These are phyloP conservation scores for Acanthamoeba sp. DNA, from an alignment of 208 protist species.

Conservation along the genomic window DNA sequence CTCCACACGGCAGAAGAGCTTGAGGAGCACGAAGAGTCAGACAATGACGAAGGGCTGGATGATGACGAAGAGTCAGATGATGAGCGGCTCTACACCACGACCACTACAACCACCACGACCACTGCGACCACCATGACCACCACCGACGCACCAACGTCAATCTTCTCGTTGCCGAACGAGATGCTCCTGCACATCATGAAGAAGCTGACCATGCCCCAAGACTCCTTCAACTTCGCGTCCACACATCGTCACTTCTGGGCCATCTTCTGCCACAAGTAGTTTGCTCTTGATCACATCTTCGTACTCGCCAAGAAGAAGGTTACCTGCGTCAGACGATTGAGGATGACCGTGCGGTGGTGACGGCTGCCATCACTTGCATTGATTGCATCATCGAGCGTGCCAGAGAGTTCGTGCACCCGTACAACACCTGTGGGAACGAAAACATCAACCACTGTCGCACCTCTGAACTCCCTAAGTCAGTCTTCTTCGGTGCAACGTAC, in stretches of 20 bases:
- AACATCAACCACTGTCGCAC: neutral
- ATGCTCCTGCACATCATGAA: conserved; percentile 17
- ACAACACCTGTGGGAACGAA: conserved; percentile 14
- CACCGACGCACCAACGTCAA: neutral
- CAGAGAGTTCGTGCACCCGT: neutral
- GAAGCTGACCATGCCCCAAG: neutral
- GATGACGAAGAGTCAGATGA: too few species aligned
- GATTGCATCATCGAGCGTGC: neutral
- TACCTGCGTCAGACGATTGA: neutral
- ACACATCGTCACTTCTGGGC: neutral
- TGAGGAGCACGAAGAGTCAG: too few species aligned
- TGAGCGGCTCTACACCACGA: neutral
- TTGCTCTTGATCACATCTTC: neutral
- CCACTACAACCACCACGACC: neutral
- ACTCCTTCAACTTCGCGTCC: conserved; percentile 19
- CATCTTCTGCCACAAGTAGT: neutral
- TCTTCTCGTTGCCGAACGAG: conserved; percentile 3
- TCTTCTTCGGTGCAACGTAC: conserved; percentile 32
- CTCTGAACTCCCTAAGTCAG: conserved; percentile 13
- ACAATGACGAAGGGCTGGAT: too few species aligned
- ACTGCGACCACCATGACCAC: neutral
- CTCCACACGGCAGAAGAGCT: too few species aligned
- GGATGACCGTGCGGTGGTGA: neutral
- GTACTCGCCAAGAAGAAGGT: neutral
- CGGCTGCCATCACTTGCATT: neutral